Percentiles rank a stretch among this genome's conserved stretches.
Evolutionary conservation across 176 grass and related monocot species (phyloP).

Genomic region (Musa itinerans): DNA sequence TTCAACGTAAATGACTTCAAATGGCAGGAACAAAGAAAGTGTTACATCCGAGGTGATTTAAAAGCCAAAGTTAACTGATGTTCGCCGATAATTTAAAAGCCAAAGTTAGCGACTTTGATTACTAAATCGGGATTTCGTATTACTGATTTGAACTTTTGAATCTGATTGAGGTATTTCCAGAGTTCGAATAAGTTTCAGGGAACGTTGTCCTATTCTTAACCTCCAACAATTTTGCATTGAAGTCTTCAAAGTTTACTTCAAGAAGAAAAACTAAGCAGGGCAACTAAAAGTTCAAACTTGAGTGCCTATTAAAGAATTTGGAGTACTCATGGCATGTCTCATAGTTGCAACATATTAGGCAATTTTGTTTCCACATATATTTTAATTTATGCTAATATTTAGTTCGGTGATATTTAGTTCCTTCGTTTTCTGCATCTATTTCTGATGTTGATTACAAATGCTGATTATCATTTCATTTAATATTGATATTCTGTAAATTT

Average conservation of each 20-base stretch:
- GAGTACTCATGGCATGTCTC: neutral
- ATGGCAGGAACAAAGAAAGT: neutral
- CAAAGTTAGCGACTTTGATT: too few relatives aligned
- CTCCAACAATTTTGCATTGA: neutral
- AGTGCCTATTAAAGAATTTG: neutral
- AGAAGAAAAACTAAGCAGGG: too few relatives aligned
- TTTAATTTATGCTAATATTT: neutral
- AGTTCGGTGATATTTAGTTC: neutral
- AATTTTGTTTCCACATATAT: neutral
- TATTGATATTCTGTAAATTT: neutral
- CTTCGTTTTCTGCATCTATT: neutral
- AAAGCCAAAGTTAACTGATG: neutral
- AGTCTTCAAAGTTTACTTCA: too few relatives aligned
- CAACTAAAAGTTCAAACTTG: too few relatives aligned
- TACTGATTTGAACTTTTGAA: neutral
- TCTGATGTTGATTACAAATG: too few relatives aligned
- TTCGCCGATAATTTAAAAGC: neutral
- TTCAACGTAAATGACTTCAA: neutral
- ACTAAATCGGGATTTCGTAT: neutral
- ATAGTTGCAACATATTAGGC: neutral
- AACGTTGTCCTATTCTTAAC: neutral
- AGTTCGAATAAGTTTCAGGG: neutral
- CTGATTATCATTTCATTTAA: too few relatives aligned
- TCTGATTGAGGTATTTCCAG: neutral
- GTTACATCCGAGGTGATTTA: neutral